Evolutionary conservation across 2,329 filamentous ascomycete species (phyloP).

Genomic region (Phialophora chinensis): DNA sequence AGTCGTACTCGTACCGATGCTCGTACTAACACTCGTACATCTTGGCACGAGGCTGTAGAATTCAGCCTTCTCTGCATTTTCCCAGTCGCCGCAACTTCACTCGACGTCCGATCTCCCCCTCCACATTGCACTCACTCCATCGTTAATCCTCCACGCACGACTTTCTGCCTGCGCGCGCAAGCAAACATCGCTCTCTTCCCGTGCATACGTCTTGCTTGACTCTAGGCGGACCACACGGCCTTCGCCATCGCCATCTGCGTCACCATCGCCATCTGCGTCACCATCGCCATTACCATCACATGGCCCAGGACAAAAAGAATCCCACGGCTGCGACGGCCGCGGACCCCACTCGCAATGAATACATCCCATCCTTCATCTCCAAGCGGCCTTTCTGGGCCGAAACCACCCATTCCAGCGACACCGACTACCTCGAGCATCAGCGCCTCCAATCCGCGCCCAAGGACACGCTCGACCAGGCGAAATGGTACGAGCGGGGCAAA

Average conservation of each 20-base stretch:
- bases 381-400: slow-evolving; percentile 96
- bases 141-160: background rate
- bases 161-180: background rate
- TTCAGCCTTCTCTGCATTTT: background rate
- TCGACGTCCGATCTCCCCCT: background rate
- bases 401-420: slow-evolving; percentile 67
- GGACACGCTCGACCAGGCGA: slow-evolving; percentile 63
- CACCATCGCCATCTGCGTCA: no score
- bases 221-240: background rate
- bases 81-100: background rate
- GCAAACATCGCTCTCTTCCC: background rate
- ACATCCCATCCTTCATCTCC: slow-evolving; percentile 97
- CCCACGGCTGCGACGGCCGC: slow-evolving; percentile 1
- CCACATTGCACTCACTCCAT: background rate
- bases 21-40: background rate
- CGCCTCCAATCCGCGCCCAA: slow-evolving; percentile 65
- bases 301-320: background rate
- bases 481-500: slow-evolving; percentile 93
- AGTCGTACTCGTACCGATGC: background rate
- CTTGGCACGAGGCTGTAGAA: background rate
- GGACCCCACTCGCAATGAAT: slow-evolving; percentile 75
- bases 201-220: background rate
- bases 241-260: background rate
- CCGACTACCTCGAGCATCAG: slow-evolving; percentile 96
- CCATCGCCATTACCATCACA: background rate